Conservation (phyloP, 73 alveolate species). For the Stentor coeruleus region DNA sequence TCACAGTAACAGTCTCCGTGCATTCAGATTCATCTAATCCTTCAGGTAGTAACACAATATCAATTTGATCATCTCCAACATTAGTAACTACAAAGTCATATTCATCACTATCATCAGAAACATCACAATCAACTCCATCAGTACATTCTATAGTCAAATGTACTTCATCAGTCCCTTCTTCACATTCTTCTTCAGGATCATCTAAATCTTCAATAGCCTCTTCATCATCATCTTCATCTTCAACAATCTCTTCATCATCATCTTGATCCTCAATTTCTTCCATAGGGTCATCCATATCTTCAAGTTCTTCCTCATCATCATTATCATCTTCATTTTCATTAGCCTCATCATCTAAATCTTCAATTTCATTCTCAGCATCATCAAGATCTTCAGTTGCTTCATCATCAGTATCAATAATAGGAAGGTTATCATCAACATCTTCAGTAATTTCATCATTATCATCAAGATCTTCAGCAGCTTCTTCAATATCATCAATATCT, state of each 20-base stretch:
- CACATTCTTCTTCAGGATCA: too few relatives aligned
- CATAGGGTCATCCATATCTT: neutral
- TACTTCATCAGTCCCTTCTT: too few relatives aligned
- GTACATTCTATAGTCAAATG: too few relatives aligned
- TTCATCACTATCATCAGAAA: too few relatives aligned
- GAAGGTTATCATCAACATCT: neutral
- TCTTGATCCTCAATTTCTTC: too few relatives aligned
- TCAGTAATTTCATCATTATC: neutral
- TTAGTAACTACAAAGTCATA: too few relatives aligned
- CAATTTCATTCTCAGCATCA: neutral
- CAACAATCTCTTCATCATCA: constrained; percentile 2
- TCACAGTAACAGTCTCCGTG: too few relatives aligned
- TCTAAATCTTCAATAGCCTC: neutral
- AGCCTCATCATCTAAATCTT: neutral
- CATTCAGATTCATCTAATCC: too few relatives aligned
- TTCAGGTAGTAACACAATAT: too few relatives aligned
- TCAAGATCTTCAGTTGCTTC: neutral
- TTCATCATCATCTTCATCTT: neutral
- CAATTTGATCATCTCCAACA: too few relatives aligned
- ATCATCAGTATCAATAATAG: neutral
- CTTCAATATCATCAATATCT: constrained; percentile 2
- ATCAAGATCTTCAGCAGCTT: neutral
- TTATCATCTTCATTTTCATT: neutral
- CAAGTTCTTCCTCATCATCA: neutral
- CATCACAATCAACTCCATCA: too few relatives aligned